Base-by-base conservation (phyloP, 495 filamentous ascomycete genomes). In the Cercophora newfieldiana region DNA sequence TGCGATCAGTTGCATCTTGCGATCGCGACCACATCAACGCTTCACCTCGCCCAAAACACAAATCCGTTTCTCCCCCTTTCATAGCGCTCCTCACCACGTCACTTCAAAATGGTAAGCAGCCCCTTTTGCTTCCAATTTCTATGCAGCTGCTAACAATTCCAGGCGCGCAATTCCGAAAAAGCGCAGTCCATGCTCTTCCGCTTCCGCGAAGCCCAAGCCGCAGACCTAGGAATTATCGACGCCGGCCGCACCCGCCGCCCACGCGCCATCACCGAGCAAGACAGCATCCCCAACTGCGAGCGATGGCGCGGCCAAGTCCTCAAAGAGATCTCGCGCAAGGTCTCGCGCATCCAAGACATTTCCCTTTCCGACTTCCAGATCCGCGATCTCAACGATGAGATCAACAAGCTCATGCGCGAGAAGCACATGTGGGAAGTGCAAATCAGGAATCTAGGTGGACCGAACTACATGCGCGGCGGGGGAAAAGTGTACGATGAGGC, bases 121-220 rank as follows among this genome's bases (percentile, higher is more conserved):
- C 14, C 31, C 25, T 7, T 21, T 12, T 44, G 16, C 21, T 29
- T 55, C 47, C 37, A 24, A 21, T 19, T 30, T 26, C n/a, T 64
- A 1, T 25, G 18, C 29, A 50, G 16, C 1, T 26, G 30, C 44
- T 19, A 28, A 24, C 44, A 2, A 4, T 44, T 14, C 37, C 37
- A 60, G 84, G 84, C 84, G 69, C 84, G 84, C 47, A 99, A 99
- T 78, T 92, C 90, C 29, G 94, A 97, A 86, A 98, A 98, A 81
- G 95, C 95, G 65, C 95, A 99, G 79, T 97, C 94, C 24, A 99
- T 99, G 95, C 96, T 99, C 78, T 99, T 97, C 82, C 95, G 95
- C 83, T 99, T 99, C 85, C 92, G 96, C 77, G 95, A 97, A 74
- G 89, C 93, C 72, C 95, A 98, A 83, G 96, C 96, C 61, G 93